These are phyloP conservation scores for Gillenia trifoliata DNA, from an alignment of 306 rosid species.

Conservation along the genomic window DNA sequence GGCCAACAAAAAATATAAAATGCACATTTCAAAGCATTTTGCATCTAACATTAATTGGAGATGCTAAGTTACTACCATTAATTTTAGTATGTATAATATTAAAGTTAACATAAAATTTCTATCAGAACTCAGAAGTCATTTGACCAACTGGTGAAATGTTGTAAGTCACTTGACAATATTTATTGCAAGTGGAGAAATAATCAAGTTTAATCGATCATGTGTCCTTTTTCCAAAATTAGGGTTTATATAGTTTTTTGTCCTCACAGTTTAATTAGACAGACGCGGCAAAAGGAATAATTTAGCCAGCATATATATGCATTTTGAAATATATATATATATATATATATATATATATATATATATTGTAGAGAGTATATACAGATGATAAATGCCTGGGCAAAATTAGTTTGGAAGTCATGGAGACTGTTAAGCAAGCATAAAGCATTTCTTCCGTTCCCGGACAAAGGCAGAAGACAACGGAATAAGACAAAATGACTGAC, in stretches of 20 bases:
- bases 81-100: background rate
- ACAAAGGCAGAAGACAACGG: conserved; percentile 32
- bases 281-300: conserved; percentile 20
- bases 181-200: background rate
- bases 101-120: background rate
- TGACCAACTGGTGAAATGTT: background rate
- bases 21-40: no score
- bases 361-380: background rate
- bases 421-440: conserved; percentile 16
- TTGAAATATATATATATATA: background rate
- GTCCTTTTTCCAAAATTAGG: background rate
- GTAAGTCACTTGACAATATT: background rate
- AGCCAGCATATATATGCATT: background rate
- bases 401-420: conserved; percentile 14
- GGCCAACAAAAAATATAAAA: no score
- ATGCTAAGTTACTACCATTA: no score
- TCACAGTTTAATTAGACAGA: background rate
- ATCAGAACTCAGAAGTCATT: background rate
- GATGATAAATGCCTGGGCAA: conserved; percentile 16
- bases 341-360: background rate
- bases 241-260: background rate
- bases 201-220: background rate
- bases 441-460: conserved; percentile 8
- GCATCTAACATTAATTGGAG: no score
- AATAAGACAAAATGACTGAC: conserved; percentile 32